Conservation (phyloP, 2,329 filamentous ascomycete genomes). For the Cladobotryum protrusum region DNA sequence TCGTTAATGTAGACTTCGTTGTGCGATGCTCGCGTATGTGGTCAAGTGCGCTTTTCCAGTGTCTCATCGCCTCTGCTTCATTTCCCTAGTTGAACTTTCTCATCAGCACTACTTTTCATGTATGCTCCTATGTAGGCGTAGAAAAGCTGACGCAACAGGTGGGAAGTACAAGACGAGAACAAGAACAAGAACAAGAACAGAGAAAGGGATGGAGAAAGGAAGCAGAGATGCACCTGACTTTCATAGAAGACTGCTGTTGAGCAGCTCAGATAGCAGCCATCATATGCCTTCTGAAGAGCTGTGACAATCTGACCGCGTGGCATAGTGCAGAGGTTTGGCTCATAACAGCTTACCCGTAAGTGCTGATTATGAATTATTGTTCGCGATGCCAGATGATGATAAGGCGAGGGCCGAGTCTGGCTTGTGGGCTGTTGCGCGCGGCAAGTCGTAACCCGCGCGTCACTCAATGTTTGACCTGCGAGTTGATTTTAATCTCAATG, state of each 20-base stretch:
- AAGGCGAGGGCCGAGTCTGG: too few relatives aligned
- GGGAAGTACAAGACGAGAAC: background rate
- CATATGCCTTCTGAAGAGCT: conserved; percentile 92
- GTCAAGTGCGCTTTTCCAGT: conserved; percentile 83
- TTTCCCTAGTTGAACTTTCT: conserved; percentile 57
- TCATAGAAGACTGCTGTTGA: conserved; percentile 97
- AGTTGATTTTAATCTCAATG: too few relatives aligned
- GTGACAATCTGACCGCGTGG: conserved; percentile 52
- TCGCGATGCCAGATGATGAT: too few relatives aligned
- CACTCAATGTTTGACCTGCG: too few relatives aligned
- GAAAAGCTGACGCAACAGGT: background rate
- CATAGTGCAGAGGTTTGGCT: conserved; percentile 35
- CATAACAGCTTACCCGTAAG: conserved; percentile 19
- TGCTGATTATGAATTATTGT: too few relatives aligned
- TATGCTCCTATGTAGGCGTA: background rate
- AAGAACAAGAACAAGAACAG: too few relatives aligned
- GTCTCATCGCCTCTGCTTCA: conserved; percentile 81
- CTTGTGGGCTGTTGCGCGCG: too few relatives aligned
- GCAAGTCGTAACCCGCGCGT: too few relatives aligned
- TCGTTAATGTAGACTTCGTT: conserved; percentile 58
- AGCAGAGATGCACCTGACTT: conserved; percentile 57
- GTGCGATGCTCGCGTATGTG: conserved; percentile 84
- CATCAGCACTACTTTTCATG: background rate
- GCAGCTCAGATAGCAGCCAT: conserved; percentile 90
- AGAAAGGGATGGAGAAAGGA: background rate